Conservation (phyloP, 2,329 filamentous ascomycete genomes). For the Pseudogymnoascus sp. region DNA sequence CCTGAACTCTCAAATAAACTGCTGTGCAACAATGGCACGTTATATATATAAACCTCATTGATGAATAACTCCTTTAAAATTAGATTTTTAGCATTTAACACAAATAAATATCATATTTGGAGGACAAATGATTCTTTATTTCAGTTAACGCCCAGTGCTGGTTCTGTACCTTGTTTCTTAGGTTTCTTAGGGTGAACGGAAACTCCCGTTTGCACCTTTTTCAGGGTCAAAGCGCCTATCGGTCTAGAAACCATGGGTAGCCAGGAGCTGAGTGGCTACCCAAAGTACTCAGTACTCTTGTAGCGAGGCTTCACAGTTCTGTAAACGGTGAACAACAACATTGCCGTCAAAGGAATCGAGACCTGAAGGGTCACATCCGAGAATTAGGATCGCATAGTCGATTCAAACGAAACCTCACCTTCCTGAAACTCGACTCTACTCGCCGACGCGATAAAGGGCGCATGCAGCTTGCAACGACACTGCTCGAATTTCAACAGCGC, state of each 20-base stretch:
- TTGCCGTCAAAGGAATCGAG: background rate
- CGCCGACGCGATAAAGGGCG: background rate
- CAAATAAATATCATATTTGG: background rate
- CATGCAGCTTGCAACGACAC: background rate
- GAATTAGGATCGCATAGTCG: background rate
- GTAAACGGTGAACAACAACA: constrained; percentile 1
- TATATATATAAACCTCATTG: background rate
- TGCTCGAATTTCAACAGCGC: background rate
- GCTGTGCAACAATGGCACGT: background rate
- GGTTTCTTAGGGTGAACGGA: background rate
- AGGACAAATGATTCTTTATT: background rate
- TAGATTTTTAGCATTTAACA: background rate
- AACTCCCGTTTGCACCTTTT: background rate
- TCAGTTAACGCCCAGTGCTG: background rate
- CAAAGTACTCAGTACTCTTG: constrained; percentile 2
- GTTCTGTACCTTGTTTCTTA: background rate
- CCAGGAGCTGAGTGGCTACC: background rate
- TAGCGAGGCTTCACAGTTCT: background rate
- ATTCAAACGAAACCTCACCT: background rate
- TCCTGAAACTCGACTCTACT: background rate
- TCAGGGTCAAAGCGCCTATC: background rate
- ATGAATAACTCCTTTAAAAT: background rate
- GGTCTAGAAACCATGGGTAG: background rate
- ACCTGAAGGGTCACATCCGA: background rate
- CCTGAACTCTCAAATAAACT: background rate